Evolutionary conservation across 345 rosid species (phyloP).

Genomic region (Corymbia maculata): DNA sequence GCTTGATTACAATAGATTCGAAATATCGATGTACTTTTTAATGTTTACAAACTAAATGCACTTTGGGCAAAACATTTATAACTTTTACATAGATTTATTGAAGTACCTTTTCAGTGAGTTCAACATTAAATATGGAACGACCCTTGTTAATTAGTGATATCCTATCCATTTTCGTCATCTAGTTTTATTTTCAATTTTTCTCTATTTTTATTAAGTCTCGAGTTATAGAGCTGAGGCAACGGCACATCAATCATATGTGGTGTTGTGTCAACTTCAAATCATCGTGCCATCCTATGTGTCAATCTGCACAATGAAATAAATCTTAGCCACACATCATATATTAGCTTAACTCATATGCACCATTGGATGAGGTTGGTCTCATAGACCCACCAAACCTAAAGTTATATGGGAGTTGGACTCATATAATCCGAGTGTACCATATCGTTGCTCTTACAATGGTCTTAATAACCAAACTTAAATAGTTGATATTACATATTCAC

Average conservation of each 20-base stretch:
- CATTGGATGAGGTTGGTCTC: neutral
- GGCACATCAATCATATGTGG: neutral
- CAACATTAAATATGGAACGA: too few species aligned
- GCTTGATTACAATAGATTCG: too few species aligned
- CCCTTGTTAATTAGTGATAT: neutral
- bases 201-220: neutral
- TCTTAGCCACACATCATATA: neutral
- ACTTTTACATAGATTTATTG: neutral
- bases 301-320: neutral
- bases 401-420: neutral
- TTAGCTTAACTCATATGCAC: too few species aligned
- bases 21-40: too few species aligned
- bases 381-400: neutral
- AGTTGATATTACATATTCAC: rapidly evolving
- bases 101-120: neutral
- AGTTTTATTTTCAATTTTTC: too few species aligned
- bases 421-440: neutral
- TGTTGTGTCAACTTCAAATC: too few species aligned
- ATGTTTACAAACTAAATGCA: neutral
- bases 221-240: neutral
- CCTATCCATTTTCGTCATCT: neutral
- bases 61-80: neutral
- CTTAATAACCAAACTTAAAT: neutral
- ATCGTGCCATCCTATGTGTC: neutral
- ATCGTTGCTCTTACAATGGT: neutral